A percentile compares a stretch with the other conserved stretches of the same genome.
Evolutionary conservation across 2,329 filamentous ascomycete genomes (phyloP).

Genomic region (Ampelomyces quisqualis): DNA sequence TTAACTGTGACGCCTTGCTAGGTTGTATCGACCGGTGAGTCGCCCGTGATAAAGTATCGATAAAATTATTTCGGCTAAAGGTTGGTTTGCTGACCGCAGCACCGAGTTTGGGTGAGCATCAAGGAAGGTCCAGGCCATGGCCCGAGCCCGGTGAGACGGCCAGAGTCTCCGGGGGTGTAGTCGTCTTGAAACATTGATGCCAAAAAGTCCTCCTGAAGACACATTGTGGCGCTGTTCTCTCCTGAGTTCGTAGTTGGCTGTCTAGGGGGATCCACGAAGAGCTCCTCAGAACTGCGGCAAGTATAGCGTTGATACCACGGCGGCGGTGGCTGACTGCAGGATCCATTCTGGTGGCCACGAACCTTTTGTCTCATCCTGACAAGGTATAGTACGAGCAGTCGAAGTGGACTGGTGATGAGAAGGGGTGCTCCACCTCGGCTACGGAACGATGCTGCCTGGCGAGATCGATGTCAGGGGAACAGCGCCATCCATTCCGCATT

Average conservation of each 20-base stretch:
- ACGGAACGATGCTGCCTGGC: conserved; percentile 1
- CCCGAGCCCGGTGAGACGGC: conserved; percentile 17
- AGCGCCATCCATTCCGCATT: conserved; percentile 3
- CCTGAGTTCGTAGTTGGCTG: neutral
- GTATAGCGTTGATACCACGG: neutral
- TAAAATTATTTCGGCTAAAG: conserved; percentile 31
- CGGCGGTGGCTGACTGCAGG: conserved; percentile 10
- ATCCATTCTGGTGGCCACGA: conserved; percentile 6
- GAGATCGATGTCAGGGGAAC: conserved; percentile 12
- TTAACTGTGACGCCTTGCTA: conserved; percentile 19
- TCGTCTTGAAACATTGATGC: conserved; percentile 1
- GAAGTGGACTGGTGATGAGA: conserved; percentile 7
- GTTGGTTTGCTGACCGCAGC: conserved; percentile 3
- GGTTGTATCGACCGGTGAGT: conserved; percentile 25
- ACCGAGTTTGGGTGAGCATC: neutral
- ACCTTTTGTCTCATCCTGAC: conserved; percentile 12
- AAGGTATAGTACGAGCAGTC: conserved; percentile 8
- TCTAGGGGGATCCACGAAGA: neutral
- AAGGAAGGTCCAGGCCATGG: conserved; percentile 4
- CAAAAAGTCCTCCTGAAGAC: no score
- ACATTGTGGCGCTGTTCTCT: neutral
- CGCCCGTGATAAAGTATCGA: conserved; percentile 16
- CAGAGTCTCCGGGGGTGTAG: conserved; percentile 15
- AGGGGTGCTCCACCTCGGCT: conserved; percentile 9
- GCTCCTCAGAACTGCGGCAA: conserved; percentile 2